Conservation (phyloP, 768 basidiomycete genomes). For the Chalciporus sphaerocephalus region DNA sequence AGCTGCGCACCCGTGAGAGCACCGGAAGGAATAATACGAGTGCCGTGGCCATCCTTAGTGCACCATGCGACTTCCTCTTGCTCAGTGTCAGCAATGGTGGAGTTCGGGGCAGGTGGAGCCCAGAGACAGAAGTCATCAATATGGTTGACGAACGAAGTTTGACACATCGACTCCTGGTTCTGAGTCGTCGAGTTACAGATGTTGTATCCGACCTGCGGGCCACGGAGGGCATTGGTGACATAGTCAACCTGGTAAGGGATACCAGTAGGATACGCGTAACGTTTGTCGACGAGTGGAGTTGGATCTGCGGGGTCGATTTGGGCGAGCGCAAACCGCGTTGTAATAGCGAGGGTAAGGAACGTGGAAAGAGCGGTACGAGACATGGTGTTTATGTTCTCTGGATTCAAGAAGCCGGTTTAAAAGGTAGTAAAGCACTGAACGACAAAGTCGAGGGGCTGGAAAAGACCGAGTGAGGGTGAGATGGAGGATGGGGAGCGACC, state of each 20-base stretch:
- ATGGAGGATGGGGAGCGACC: too few relatives aligned
- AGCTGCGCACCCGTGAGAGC: slow-evolving; percentile 63
- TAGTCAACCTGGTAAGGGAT: slow-evolving; percentile 51
- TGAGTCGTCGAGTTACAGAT: slow-evolving; percentile 65
- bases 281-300: slow-evolving; percentile 44
- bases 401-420: too few relatives aligned
- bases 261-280: slow-evolving; percentile 39
- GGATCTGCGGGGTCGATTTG: slow-evolving; percentile 41
- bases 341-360: slow-evolving; percentile 29
- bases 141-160: slow-evolving; percentile 63
- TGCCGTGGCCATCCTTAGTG: slow-evolving; percentile 58
- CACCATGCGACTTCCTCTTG: slow-evolving; percentile 72
- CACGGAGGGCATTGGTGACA: slow-evolving; percentile 43
- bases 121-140: slow-evolving; percentile 66
- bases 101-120: slow-evolving; percentile 47
- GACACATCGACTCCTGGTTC: slow-evolving; percentile 58
- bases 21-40: slow-evolving; percentile 64
- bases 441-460: too few relatives aligned
- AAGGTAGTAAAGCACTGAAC: too few relatives aligned
- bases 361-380: slow-evolving; percentile 46
- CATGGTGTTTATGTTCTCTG: too few relatives aligned
- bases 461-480: too few relatives aligned
- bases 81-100: slow-evolving; percentile 62
- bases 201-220: slow-evolving; percentile 62
- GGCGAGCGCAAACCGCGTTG: slow-evolving; percentile 28